Base-by-base conservation (phyloP, 164 flowering plant species). In the Vitis rupestris region DNA sequence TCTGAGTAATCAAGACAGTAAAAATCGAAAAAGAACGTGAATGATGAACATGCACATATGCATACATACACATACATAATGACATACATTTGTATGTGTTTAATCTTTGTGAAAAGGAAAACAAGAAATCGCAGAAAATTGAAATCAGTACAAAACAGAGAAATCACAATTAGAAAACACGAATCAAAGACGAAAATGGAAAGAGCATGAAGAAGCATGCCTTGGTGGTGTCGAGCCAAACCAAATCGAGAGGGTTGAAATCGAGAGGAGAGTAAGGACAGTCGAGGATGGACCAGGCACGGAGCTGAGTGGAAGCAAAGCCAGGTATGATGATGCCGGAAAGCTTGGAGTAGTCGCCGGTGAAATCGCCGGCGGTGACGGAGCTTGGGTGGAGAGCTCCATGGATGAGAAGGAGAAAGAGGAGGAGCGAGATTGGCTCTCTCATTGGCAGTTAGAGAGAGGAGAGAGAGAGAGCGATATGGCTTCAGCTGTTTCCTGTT, bases 221-320 rank as follows among this genome's bases (percentile, higher is more conserved):
- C 82, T 89, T 95, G 75, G 97, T 90, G 67, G 87, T 78, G 78
- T 95, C 99, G 48, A 95, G 96, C 99, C 99, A 95, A 70, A 95
- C 98, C 37, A 89, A 72, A 73, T 95, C 99, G 72, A 95, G 99
- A 51, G 99, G 99, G 71, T 95, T 95, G 87, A 95, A 95, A 83
- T 93, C 97, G 75, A 95, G 92, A n/a, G 98, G 99, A 51, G 98
- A 90, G 85, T 82, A 95, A 15, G 99, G 97, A 74, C 99, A 95
- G 76, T 93, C 98, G 60, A 95, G 89, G 29, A 95, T 82, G 3
- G 99, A 93, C 98, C 99, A 93, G 0, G 99, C 99, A 48, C 98
- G 78, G n/a, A 95, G 90, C 82, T 91, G 99, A 10, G 98, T 89
- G 15, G 99, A 93, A 8, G 98, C 99, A 72, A 86, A 93, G 3